A percentile compares a stretch with the other conserved stretches of the same genome.
Conservation (phyloP, 2,329 filamentous ascomycete species). For the Corynespora cassiicola region DNA sequence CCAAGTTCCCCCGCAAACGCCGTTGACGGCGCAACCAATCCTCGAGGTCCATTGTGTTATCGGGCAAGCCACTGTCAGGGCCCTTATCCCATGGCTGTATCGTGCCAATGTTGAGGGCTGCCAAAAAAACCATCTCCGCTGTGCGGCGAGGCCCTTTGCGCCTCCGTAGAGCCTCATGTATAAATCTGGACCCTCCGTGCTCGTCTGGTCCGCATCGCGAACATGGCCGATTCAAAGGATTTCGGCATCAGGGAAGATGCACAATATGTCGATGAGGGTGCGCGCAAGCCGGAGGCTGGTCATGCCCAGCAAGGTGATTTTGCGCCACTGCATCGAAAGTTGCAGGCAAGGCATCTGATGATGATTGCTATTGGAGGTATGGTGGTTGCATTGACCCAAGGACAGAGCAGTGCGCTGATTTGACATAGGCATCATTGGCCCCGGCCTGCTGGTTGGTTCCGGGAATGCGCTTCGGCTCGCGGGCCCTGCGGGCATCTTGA, state of each 20-base stretch:
- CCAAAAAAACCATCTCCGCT: not conserved
- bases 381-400: no score
- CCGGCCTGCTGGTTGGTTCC: conserved; percentile 66
- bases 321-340: conserved; percentile 20
- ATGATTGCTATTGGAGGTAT: conserved; percentile 69
- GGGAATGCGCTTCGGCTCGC: conserved; percentile 60
- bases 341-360: conserved; percentile 28
- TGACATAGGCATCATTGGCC: conserved; percentile 67
- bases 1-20: no score
- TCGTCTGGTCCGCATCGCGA: not conserved
- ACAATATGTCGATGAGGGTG: conserved; percentile 1
- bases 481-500: conserved; percentile 35
- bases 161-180: no score
- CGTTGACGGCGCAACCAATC: no score
- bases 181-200: not conserved
- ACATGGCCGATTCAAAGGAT: not conserved
- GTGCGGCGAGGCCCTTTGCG: not conserved
- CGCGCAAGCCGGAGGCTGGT: not conserved
- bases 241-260: conserved; percentile 2
- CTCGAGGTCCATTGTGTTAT: no score
- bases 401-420: no score
- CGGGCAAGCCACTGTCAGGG: no score
- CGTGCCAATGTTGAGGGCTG: no score
- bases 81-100: no score
- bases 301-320: conserved; percentile 9